Conservation (phyloP, 441 rosid species). For the Arabidopsis hybrid region DNA sequence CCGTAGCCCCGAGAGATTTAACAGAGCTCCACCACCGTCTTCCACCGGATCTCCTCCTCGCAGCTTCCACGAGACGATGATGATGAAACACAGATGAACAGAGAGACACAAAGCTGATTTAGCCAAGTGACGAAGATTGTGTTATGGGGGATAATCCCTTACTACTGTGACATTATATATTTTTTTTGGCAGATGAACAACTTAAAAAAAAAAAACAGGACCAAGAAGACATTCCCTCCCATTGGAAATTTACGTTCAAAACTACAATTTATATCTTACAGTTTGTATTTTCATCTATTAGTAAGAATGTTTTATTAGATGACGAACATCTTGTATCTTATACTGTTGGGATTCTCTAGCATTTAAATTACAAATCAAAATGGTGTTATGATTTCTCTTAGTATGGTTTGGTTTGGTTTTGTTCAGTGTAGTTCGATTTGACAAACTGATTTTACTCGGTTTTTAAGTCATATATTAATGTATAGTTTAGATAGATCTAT, state of each 20-base stretch:
- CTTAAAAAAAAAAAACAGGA: neutral
- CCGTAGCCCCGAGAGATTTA: constrained; percentile 66
- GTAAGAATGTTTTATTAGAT: neutral
- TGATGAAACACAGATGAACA: constrained; percentile 60
- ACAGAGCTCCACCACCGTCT: constrained; percentile 46
- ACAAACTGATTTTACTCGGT: too few relatives aligned
- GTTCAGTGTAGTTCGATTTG: too few relatives aligned
- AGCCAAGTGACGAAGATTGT: constrained; percentile 15
- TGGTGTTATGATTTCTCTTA: neutral
- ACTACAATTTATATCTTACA: neutral
- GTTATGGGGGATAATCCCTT: neutral
- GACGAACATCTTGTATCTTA: neutral
- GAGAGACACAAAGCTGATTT: neutral
- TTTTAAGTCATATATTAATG: too few relatives aligned
- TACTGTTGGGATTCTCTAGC: neutral
- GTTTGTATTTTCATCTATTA: neutral
- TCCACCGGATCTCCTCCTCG: constrained; percentile 53
- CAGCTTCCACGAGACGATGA: constrained; percentile 69
- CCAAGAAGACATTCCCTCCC: neutral
- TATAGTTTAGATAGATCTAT: too few relatives aligned
- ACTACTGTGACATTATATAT: constrained; percentile 23
- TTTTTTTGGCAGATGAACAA: constrained; percentile 31
- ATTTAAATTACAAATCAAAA: neutral
- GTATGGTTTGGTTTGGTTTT: neutral
- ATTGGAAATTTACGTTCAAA: constrained; percentile 11